A percentile compares a stretch with the other conserved stretches of the same genome.
phyloP scores from a whole-genome alignment of 1,284 basidiomycete genomes.

The Rhodotorula sp. region DNA sequence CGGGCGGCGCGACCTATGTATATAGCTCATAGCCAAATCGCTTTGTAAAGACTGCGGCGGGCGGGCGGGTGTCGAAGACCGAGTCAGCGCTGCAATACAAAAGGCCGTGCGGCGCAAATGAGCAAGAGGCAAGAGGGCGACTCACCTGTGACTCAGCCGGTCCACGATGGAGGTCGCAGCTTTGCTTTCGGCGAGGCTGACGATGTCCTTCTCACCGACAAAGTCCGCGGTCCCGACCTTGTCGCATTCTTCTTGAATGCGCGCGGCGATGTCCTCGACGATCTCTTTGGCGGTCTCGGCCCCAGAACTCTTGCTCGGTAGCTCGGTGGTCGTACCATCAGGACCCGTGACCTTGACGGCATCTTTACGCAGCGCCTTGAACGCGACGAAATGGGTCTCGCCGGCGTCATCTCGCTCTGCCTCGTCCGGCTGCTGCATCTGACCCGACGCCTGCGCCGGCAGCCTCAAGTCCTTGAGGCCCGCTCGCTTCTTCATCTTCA shows the following conservation, averaged over 20 bases:
- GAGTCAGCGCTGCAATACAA: too few species aligned
- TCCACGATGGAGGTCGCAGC: constrained; percentile 32
- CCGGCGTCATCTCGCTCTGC: background rate
- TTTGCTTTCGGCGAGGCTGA: constrained; percentile 56
- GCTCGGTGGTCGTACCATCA: constrained; percentile 59
- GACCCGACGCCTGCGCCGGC: background rate
- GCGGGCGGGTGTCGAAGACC: too few species aligned
- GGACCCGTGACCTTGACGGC: constrained; percentile 40
- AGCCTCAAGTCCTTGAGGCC: constrained; percentile 8
- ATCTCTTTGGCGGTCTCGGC: constrained; percentile 72
- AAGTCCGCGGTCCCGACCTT: constrained; percentile 59
- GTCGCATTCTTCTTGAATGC: constrained; percentile 65
- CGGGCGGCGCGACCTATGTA: background rate
- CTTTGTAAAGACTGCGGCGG: constrained; percentile 1
- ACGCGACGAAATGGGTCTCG: constrained; percentile 50
- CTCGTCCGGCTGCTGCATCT: background rate
- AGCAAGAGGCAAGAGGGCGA: too few species aligned
- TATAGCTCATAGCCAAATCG: constrained; percentile 15
- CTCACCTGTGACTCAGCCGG: constrained; percentile 6
- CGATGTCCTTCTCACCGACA: constrained; percentile 68
- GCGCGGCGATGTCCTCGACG: constrained; percentile 68
- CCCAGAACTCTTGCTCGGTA: constrained; percentile 59
- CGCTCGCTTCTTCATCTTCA: constrained; percentile 18
- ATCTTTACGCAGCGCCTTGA: constrained; percentile 52
- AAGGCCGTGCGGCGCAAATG: too few species aligned